These are phyloP conservation scores for Trifolium fragiferum DNA, from an alignment of 306 rosid species.

Conservation along the genomic window DNA sequence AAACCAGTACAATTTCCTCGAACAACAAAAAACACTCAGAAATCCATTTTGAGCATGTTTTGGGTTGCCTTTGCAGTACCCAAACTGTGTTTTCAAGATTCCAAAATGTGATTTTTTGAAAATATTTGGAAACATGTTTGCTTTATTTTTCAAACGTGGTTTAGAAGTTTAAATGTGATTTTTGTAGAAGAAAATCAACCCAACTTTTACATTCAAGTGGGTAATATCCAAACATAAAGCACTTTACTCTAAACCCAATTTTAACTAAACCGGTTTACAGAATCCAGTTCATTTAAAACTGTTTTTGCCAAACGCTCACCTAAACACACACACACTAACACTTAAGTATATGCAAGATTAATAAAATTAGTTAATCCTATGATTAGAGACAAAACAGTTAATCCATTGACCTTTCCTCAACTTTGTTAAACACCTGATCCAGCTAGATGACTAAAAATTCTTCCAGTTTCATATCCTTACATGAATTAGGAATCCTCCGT, in stretches of 20 bases:
- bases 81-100: neutral
- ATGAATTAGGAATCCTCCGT: neutral
- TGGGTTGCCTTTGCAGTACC: neutral
- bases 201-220: neutral
- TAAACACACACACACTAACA: neutral
- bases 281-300: neutral
- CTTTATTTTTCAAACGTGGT: neutral
- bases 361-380: neutral
- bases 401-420: neutral
- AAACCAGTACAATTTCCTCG: slow-evolving; percentile 17
- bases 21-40: neutral
- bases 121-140: neutral
- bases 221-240: neutral
- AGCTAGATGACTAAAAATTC: neutral
- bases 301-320: neutral
- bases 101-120: neutral
- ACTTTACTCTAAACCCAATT: neutral
- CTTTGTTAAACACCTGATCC: neutral
- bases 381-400: neutral
- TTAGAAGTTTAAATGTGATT: neutral
- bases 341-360: neutral
- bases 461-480: neutral
- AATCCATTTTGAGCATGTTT: slow-evolving; percentile 5
- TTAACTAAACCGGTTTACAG: neutral
- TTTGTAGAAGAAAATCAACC: neutral